A percentile compares a stretch with the other conserved stretches of the same genome.
Evolutionary conservation across 805 yeast species (phyloP).

Genomic region (Ogataea thermomethanolica): DNA sequence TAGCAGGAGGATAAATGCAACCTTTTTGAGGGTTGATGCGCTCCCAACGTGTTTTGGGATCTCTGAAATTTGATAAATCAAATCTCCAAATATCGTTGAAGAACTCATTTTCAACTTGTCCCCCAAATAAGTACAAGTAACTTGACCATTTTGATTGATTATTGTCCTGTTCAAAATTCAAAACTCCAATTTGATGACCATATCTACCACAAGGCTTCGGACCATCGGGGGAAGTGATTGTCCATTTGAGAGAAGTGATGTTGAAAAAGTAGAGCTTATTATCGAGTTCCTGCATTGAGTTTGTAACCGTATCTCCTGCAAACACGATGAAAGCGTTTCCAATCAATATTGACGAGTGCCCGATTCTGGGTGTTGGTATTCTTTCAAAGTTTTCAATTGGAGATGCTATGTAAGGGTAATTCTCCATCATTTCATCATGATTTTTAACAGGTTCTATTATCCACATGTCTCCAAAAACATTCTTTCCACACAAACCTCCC

Average conservation of each 20-base stretch:
- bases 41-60: conserved; percentile 84
- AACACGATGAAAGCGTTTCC: conserved; percentile 94
- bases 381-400: conserved; percentile 70
- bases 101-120: conserved; percentile 78
- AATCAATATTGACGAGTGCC: conserved; percentile 86
- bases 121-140: conserved; percentile 83
- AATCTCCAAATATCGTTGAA: conserved; percentile 84
- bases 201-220: conserved; percentile 86
- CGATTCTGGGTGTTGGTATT: conserved; percentile 93
- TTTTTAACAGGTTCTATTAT: conserved; percentile 52
- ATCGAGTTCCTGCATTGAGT: conserved; percentile 73
- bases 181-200: conserved; percentile 86
- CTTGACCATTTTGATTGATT: conserved; percentile 38
- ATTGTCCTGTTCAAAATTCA: conserved; percentile 51
- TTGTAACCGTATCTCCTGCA: conserved; percentile 94
- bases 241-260: conserved; percentile 74
- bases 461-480: conserved; percentile 97
- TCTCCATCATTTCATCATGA: conserved; percentile 24
- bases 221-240: conserved; percentile 70
- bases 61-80: conserved; percentile 81
- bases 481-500: conserved; percentile 93
- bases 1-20: conserved; percentile 59
- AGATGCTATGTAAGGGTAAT: conserved; percentile 39
- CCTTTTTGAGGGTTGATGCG: conserved; percentile 47
- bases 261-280: conserved; percentile 86